phyloP scores from a whole-genome alignment of 495 filamentous ascomycete species.

The Aspergillus taichungensis region DNA sequence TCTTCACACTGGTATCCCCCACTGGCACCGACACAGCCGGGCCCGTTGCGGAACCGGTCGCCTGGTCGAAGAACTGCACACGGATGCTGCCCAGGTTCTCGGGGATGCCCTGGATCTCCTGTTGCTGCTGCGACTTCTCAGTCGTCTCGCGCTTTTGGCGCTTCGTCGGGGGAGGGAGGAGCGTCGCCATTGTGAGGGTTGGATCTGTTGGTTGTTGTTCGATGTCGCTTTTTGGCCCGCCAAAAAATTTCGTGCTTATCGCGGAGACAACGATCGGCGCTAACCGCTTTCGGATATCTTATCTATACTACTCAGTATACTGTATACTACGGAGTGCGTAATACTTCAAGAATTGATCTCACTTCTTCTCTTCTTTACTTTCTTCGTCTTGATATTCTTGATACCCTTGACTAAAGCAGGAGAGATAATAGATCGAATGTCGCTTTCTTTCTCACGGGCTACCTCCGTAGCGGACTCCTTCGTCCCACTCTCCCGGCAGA shows the following conservation, averaged over 20 bases:
- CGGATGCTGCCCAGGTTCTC: slow-evolving; percentile 70
- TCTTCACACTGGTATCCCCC: slow-evolving; percentile 77
- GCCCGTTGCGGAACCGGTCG: slow-evolving; percentile 57
- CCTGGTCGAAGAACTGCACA: slow-evolving; percentile 80
- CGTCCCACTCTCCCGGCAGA: slow-evolving; percentile 19
- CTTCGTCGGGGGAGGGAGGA: slow-evolving; percentile 84
- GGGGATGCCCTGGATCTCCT: slow-evolving; percentile 64
- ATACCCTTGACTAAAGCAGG: background rate
- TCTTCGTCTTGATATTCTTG: background rate
- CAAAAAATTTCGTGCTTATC: slow-evolving; percentile 13
- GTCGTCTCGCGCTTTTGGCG: slow-evolving; percentile 69
- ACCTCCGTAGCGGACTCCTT: slow-evolving; percentile 18
- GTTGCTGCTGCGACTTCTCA: slow-evolving; percentile 63
- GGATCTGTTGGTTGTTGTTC: slow-evolving; percentile 5
- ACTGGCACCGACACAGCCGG: slow-evolving; percentile 73
- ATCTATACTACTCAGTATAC: slow-evolving; percentile 2
- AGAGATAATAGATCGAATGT: background rate
- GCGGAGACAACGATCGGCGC: slow-evolving; percentile 9
- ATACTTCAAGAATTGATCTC: slow-evolving; percentile 24
- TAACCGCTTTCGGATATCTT: slow-evolving; percentile 16
- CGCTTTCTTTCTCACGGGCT: slow-evolving; percentile 6
- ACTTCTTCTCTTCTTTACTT: slow-evolving; percentile 19
- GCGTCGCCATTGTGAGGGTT: slow-evolving; percentile 63
- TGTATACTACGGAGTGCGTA: background rate
- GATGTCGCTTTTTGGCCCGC: background rate